Conservation (phyloP, 2,329 filamentous ascomycete genomes). For the Alternaria viburni region DNA sequence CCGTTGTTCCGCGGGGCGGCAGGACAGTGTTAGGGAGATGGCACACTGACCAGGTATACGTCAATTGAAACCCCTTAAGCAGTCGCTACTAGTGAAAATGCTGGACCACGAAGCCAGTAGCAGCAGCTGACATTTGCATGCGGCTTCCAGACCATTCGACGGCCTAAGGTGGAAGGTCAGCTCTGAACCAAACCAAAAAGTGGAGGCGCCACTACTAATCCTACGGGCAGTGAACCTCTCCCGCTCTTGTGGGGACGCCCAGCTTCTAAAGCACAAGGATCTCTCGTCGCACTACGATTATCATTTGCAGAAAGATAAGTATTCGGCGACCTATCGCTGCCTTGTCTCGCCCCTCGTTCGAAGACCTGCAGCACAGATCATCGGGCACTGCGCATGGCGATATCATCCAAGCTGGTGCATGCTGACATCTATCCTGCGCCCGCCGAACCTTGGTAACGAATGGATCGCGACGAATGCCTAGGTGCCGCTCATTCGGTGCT, state of each 20-base stretch:
- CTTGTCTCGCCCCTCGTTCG: neutral
- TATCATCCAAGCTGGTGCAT: neutral
- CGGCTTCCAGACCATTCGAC: slow-evolving; percentile 11
- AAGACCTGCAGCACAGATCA: neutral
- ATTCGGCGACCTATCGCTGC: neutral
- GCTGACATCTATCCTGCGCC: neutral
- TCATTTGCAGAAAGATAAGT: neutral
- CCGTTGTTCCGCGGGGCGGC: slow-evolving; percentile 16
- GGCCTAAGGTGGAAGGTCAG: slow-evolving; percentile 1
- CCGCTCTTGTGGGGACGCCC: slow-evolving; percentile 4
- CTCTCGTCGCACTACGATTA: neutral
- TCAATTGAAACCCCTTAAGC: slow-evolving; percentile 12
- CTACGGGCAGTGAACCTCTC: neutral
- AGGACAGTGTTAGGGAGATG: slow-evolving; percentile 4
- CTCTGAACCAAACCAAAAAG: slow-evolving; percentile 2
- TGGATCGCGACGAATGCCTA: neutral
- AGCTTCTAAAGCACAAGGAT: neutral
- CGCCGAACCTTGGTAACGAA: slow-evolving; percentile 7
- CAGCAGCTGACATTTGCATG: slow-evolving; percentile 13
- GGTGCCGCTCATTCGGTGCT: slow-evolving; percentile 4
- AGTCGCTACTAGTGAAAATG: neutral
- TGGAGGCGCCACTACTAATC: slow-evolving; percentile 5
- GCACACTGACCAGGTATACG: slow-evolving; percentile 3
- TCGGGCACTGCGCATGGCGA: neutral
- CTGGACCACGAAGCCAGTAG: neutral